phyloP scores from a whole-genome alignment of 1,139 yeast species.

The Candida sojae region DNA sequence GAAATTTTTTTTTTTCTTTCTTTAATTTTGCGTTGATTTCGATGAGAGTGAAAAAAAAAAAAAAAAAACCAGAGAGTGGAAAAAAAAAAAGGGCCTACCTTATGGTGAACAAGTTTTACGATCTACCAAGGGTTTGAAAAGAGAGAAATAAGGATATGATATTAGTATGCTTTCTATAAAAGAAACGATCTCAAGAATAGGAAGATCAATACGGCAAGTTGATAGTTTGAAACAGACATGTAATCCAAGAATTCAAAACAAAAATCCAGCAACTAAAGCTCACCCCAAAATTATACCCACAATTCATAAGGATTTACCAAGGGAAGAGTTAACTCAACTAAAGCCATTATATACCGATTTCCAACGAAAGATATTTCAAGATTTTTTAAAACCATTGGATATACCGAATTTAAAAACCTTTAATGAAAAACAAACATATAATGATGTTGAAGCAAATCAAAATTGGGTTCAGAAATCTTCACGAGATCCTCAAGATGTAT shows the following conservation, averaged over 20 bases:
- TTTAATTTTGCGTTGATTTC: slow-evolving; percentile 7
- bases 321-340: slow-evolving; percentile 14
- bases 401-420: slow-evolving; percentile 37
- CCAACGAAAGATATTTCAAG: slow-evolving; percentile 31
- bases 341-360: slow-evolving; percentile 17
- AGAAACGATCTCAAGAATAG: slow-evolving; percentile 19
- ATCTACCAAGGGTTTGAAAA: too few species aligned
- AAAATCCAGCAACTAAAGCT: not conserved
- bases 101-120: too few species aligned
- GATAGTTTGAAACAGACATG: slow-evolving; percentile 6
- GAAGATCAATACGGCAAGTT: slow-evolving; percentile 16
- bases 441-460: slow-evolving; percentile 22
- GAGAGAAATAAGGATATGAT: not conserved
- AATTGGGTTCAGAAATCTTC: slow-evolving; percentile 26
- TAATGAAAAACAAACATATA: slow-evolving; percentile 23
- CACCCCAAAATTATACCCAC: slow-evolving; percentile 3
- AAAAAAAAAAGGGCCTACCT: too few species aligned
- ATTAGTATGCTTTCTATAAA: slow-evolving; percentile 14
- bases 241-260: not conserved
- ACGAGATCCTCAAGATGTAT: slow-evolving; percentile 21
- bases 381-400: slow-evolving; percentile 38
- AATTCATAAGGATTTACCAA: slow-evolving; percentile 11
- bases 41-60: not conserved
- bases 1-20: not conserved
- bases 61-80: not conserved